Base-by-base conservation (phyloP, 768 basidiomycete genomes). In the Mycena latifolia region DNA sequence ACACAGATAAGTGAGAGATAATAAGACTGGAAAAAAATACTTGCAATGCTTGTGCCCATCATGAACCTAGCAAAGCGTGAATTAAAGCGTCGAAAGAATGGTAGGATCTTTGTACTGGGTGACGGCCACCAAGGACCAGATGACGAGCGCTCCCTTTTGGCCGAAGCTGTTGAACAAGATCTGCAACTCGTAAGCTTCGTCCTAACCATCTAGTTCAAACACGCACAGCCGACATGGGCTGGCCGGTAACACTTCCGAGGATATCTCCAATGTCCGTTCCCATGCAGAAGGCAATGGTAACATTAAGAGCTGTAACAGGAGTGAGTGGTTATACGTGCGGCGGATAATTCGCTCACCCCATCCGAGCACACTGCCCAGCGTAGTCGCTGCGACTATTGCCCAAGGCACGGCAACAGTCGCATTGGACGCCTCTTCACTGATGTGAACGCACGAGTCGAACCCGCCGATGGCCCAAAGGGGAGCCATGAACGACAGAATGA, bases 381-480 rank as follows among this genome's bases (percentile, higher is more conserved):
- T 78, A 35, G 83, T 81, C 9, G 87, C 78, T 31, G 64, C 63
- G 37, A 77, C 79, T 53, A 88, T 87, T 15, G 85, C 86, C 79
- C 82, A 84, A 1, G 87, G 87, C 9, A 87, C 86, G 7, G 85
- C 85, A 0, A 77, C 78, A 25, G 81, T 80, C 10, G 87, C 87
- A 65, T 88, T 87, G 10, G 82, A 80, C 12, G 84, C 84, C 71
- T 86, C 85, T 62, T 86, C 85, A 47, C 82, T 85, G 61, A 86
- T 85, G 68, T 86, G 85, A 0, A 86, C 80, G 57, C 77, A 77
- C 2, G 81, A 79, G 66, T 86, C 85, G n/a, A 69, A 70, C 25
- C 61, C 73, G 71, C 82, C 77, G 61, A 80, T 72, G 8, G 18
- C 50, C 50, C 50, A 51, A 15, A 51, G 50, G 9, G 50, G 50